A percentile compares a stretch with the other conserved stretches of the same genome.
Evolutionary conservation across 108 stramenopile genomes (phyloP).

Genomic region (Mediolabrus comicus): DNA sequence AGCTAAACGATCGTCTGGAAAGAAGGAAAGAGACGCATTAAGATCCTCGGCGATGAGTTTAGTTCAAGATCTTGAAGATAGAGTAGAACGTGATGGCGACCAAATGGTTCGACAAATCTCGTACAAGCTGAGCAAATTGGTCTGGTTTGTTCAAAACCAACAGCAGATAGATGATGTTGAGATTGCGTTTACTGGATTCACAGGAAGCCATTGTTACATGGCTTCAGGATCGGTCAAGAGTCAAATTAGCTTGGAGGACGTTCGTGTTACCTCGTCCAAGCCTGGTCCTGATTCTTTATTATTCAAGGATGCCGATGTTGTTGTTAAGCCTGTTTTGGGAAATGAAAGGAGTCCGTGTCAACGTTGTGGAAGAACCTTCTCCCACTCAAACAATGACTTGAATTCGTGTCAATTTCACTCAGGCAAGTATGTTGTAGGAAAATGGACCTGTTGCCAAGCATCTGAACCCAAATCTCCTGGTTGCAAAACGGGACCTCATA

Average conservation of each 20-base stretch:
- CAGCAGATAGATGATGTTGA: constrained; percentile 40
- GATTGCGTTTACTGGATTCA: constrained; percentile 46
- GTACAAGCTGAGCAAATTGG: constrained; percentile 39
- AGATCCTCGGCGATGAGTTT: constrained; percentile 31
- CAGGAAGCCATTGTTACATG: constrained; percentile 44
- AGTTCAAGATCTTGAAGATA: constrained; percentile 35
- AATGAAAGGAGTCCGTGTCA: constrained; percentile 47
- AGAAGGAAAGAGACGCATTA: constrained; percentile 32
- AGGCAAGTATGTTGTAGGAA: constrained; percentile 17
- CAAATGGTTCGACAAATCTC: constrained; percentile 32
- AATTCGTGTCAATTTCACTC: constrained; percentile 40
- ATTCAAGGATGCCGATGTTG: constrained; percentile 38
- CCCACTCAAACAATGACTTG: constrained; percentile 36
- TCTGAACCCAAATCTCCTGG: constrained; percentile 20
- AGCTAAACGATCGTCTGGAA: constrained; percentile 19
- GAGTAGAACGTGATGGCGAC: constrained; percentile 15
- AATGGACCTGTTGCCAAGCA: constrained; percentile 43
- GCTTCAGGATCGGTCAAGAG: constrained; percentile 25
- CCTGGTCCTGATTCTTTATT: constrained; percentile 46
- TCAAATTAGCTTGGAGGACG: constrained; percentile 42
- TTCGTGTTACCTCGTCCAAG: constrained; percentile 28
- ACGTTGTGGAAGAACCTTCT: constrained; percentile 37
- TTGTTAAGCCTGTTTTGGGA: constrained; percentile 26
- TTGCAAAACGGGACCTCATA: constrained; percentile 50
- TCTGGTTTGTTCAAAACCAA: constrained; percentile 42